These are phyloP conservation scores for Udeniomyces megalosporus DNA, from an alignment of 768 basidiomycete genomes.

Conservation along the genomic window DNA sequence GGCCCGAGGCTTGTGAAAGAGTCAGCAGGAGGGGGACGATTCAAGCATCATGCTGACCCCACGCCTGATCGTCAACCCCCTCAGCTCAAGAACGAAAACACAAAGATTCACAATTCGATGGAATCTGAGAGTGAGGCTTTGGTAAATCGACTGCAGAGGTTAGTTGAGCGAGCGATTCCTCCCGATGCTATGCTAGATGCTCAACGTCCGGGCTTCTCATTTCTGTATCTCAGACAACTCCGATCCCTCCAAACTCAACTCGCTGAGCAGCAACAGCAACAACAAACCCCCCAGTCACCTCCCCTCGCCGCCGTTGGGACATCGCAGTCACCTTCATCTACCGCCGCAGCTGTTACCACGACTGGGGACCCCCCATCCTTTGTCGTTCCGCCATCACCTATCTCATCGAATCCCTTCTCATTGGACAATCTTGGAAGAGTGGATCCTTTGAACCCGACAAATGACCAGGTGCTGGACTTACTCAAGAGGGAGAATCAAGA, in stretches of 20 bases:
- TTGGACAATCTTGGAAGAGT: background rate
- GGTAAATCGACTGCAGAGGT: slow-evolving; percentile 12
- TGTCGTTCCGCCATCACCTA: background rate
- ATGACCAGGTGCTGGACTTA: background rate
- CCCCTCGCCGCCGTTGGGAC: background rate
- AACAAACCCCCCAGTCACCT: background rate
- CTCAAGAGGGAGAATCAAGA: slow-evolving; percentile 7
- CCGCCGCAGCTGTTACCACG: background rate
- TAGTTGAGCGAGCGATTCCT: background rate
- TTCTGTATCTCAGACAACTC: background rate
- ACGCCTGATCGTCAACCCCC: too few relatives aligned
- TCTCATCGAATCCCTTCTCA: background rate
- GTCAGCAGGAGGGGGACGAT: too few relatives aligned
- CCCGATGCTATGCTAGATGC: background rate
- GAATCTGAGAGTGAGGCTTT: slow-evolving; percentile 13
- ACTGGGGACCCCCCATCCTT: too few relatives aligned
- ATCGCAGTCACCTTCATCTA: background rate
- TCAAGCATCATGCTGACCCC: too few relatives aligned
- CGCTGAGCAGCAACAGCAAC: background rate
- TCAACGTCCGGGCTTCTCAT: background rate
- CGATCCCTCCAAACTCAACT: slow-evolving; percentile 8
- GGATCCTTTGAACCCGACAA: background rate
- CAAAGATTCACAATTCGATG: slow-evolving; percentile 4
- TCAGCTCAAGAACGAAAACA: slow-evolving; percentile 8
- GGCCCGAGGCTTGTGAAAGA: too few relatives aligned